Evolutionary conservation across 495 filamentous ascomycete species (phyloP).

Genomic region (Penicillium ucsense): DNA sequence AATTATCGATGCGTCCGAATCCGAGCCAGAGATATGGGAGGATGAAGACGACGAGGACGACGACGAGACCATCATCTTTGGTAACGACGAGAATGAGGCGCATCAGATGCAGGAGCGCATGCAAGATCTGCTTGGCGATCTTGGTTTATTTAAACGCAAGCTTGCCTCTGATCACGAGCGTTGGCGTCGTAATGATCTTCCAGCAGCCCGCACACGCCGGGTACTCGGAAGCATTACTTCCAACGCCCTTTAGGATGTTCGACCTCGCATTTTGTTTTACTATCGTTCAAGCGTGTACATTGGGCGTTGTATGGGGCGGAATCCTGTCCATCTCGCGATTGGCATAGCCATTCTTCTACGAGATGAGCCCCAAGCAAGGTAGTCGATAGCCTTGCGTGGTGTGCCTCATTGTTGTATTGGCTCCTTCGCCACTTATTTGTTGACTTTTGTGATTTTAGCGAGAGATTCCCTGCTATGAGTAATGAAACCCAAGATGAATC

Average conservation of each 20-base stretch:
- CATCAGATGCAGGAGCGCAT: conserved; percentile 58
- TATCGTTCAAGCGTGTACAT: conserved; percentile 15
- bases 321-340: conserved; percentile 4
- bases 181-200: conserved; percentile 31
- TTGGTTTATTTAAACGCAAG: conserved; percentile 75
- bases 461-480: conserved; percentile 17
- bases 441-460: conserved; percentile 19
- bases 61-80: conserved; percentile 2
- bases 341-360: too few species aligned
- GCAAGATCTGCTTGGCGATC: conserved; percentile 62
- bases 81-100: conserved; percentile 28
- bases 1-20: conserved; percentile 9
- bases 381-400: background rate
- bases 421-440: conserved; percentile 6
- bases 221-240: conserved; percentile 24
- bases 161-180: conserved; percentile 64
- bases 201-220: conserved; percentile 21
- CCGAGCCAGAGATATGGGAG: conserved; percentile 33
- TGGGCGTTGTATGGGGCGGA: conserved; percentile 9
- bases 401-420: background rate
- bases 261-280: background rate
- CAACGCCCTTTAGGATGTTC: conserved; percentile 19
- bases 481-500: conserved; percentile 14
- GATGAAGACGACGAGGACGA: conserved; percentile 15
- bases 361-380: background rate